Percentiles rank a stretch among this genome's conserved stretches.
Evolutionary conservation across 257 asterid genomes (phyloP).

Genomic region (Rubia yunnanensis): DNA sequence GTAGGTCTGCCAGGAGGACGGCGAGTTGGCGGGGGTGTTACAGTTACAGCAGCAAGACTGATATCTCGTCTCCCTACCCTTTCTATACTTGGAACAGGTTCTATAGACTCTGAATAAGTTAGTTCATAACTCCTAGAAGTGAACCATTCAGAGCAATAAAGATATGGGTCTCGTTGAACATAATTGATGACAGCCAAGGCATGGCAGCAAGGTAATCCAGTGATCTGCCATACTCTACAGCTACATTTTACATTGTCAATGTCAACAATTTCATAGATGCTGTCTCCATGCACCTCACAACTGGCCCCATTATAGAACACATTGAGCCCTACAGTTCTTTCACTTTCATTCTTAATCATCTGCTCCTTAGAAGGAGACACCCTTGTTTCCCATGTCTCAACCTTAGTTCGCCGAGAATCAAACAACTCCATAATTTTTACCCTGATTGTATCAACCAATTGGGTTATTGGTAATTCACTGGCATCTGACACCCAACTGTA

Average conservation of each 20-base stretch:
- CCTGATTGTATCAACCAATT: conserved; percentile 79
- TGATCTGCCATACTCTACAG: conserved; percentile 69
- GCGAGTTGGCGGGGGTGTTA: conserved; percentile 82
- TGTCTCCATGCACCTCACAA: conserved; percentile 78
- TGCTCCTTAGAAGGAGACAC: conserved; percentile 81
- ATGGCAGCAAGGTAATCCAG: conserved; percentile 88
- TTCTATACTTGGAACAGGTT: conserved; percentile 49
- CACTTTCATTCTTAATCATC: conserved; percentile 54
- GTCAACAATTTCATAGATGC: conserved; percentile 58
- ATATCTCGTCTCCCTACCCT: conserved; percentile 31
- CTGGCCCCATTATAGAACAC: conserved; percentile 26
- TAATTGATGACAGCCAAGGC: conserved; percentile 57
- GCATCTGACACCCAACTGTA: conserved; percentile 87
- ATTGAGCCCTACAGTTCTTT: conserved; percentile 4
- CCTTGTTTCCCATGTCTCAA: conserved; percentile 62
- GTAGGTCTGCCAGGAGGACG: conserved; percentile 95
- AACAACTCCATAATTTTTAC: conserved; percentile 61
- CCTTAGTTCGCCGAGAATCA: conserved; percentile 44
- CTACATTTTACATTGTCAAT: conserved; percentile 56
- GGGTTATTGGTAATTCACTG: conserved; percentile 88
- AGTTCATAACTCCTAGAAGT: conserved; percentile 53
- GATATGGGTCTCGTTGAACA: conserved; percentile 43
- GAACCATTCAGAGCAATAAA: conserved; percentile 69
- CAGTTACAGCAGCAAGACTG: conserved; percentile 46
- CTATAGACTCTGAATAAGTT: conserved; percentile 61